Evolutionary conservation across 2,329 filamentous ascomycete genomes (phyloP), one percentile per base, ranked within the genome.

Genomic region (Cladophialophora chaetospira): DNA sequence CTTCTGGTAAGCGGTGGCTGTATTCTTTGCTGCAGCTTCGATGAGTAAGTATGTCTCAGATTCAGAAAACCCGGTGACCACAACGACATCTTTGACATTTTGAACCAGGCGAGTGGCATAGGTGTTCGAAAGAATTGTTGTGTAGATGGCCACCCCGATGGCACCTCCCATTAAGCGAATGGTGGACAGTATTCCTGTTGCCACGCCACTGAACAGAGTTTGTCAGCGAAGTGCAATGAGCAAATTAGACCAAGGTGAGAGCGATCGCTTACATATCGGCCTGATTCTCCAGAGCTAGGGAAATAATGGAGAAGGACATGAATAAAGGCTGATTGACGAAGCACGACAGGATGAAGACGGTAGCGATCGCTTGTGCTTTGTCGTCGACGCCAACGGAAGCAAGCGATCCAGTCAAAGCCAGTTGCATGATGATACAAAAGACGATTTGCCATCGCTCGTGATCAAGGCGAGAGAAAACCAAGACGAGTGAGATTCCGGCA

Each of bases 391-490:
- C 31, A 5, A 52, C 33, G 25, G 48, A 19, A 11, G 48, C 46
- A 4, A 52, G 17, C 10, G 28, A 19, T 4, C 48, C 48, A 23
- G 46, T 52, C 26, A 52, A 6, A 31, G 38, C 9, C 5, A 31
- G 48, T 17, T 52, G 31, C 5, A 52, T 31, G 31, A 33, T 13
- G 5, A 52, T 5, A 31, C 46, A 52, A 15, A 17, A 17, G 13
- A 52, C 19, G 13, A 52, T 17, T 17, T 49, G 35, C 48, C 48
- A 52, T 11, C 31, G 26, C 17, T 52, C 48, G 21, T 46, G 48
- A 5, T 31, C 31, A 33, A 52, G 4, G 13, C 48, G 17, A 8
- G 43, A 21, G 11, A 46, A n/a, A 70, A 52, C 11, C 28, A 31
- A 11, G 11, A 31, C 28, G 5, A 31, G 28, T 11, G 28, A 31